A percentile compares a stretch with the other conserved stretches of the same genome.
These are phyloP conservation scores for Skeletonema grethae DNA, from an alignment of 108 stramenopile genomes.

Conservation along the genomic window DNA sequence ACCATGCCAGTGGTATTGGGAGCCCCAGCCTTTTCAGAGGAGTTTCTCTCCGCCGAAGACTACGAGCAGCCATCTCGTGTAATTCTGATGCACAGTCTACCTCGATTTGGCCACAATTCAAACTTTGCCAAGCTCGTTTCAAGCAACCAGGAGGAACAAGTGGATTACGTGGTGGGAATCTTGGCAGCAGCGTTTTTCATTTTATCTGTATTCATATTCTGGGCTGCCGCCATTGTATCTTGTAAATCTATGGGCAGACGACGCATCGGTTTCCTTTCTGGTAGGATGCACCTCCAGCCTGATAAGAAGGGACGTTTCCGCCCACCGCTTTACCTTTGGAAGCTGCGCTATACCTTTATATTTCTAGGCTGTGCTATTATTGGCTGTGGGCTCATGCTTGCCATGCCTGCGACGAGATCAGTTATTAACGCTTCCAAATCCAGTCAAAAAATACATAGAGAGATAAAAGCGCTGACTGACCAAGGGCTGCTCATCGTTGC, in stretches of 20 bases:
- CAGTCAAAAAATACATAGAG: slow-evolving; percentile 25
- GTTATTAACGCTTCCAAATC: slow-evolving; percentile 18
- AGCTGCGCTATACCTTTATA: slow-evolving; percentile 34
- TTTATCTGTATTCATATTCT: slow-evolving; percentile 33
- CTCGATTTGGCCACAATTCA: slow-evolving; percentile 34
- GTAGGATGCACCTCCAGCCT: slow-evolving; percentile 29
- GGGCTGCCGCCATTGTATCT: slow-evolving; percentile 22
- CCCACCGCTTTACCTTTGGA: slow-evolving; percentile 31
- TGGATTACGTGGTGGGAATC: slow-evolving; percentile 44
- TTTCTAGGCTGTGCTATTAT: slow-evolving; percentile 25
- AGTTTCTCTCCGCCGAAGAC: slow-evolving; percentile 2
- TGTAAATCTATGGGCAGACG: slow-evolving; percentile 31
- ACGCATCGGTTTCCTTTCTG: slow-evolving; percentile 24
- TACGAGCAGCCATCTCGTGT: slow-evolving; percentile 2
- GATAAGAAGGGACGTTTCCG: slow-evolving; percentile 32
- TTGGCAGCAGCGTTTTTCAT: slow-evolving; percentile 40
- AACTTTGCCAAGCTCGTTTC: slow-evolving; percentile 34
- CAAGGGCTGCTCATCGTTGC: slow-evolving; percentile 44
- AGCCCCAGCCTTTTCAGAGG: background rate
- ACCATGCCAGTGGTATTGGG: background rate
- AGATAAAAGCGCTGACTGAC: slow-evolving; percentile 23
- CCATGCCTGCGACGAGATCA: slow-evolving; percentile 11
- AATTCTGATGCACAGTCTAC: slow-evolving; percentile 13
- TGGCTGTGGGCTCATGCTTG: slow-evolving; percentile 9
- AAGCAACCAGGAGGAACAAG: slow-evolving; percentile 31